These are phyloP conservation scores for Acorus calamus DNA, from an alignment of 106 monocot species.

Conservation along the genomic window DNA sequence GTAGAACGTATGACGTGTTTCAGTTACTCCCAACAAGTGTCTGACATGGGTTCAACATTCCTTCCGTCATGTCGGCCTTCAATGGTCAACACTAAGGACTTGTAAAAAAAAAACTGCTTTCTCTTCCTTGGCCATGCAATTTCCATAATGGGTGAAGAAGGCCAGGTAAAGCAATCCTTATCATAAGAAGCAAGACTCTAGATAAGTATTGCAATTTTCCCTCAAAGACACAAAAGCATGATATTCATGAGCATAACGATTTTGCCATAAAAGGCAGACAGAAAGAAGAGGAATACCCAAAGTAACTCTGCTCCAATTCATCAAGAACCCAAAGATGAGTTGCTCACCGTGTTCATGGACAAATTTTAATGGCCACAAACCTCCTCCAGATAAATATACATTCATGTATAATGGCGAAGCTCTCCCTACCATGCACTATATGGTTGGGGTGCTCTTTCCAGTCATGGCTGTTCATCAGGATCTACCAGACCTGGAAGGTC, in stretches of 20 bases:
- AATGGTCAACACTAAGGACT: slow-evolving; percentile 42
- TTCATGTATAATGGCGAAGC: slow-evolving; percentile 32
- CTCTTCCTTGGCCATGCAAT: slow-evolving; percentile 18
- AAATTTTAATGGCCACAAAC: neutral
- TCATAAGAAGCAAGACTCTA: neutral
- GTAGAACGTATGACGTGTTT: too few species aligned
- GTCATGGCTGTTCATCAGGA: slow-evolving; percentile 4
- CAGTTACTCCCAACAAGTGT: too few species aligned
- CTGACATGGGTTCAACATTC: too few species aligned
- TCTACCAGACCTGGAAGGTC: slow-evolving; percentile 11
- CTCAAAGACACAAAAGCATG: too few species aligned
- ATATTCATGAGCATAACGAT: too few species aligned
- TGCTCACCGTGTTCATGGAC: neutral
- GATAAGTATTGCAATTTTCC: too few species aligned
- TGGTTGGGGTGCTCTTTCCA: slow-evolving; percentile 9
- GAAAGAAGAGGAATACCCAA: too few species aligned
- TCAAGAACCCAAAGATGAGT: slow-evolving; percentile 22
- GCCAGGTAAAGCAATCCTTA: slow-evolving; percentile 28
- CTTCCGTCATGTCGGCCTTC: too few species aligned
- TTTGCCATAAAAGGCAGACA: too few species aligned
- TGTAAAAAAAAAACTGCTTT: slow-evolving; percentile 33
- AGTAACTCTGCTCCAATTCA: slow-evolving; percentile 9
- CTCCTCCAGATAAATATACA: slow-evolving; percentile 17
- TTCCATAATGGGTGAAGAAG: slow-evolving; percentile 16
- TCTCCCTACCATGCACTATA: slow-evolving; percentile 2